Base-by-base conservation (phyloP, 2,329 filamentous ascomycete species). In the Xylaria sp. region DNA sequence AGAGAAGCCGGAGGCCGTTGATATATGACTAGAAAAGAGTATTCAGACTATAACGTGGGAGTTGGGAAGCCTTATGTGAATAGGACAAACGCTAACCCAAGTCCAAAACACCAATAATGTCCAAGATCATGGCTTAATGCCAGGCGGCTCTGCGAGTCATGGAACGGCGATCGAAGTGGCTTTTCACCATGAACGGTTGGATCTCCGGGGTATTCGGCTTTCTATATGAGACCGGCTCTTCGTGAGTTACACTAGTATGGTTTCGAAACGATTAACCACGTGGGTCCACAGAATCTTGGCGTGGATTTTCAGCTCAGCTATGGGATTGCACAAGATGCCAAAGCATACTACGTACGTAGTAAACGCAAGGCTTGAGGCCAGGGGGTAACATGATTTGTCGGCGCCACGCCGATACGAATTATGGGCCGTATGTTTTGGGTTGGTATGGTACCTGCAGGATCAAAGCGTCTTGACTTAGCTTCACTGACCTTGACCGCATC, bases 361-460 rank as follows among this genome's bases (percentile, higher is more conserved):
- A 17, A 15, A 33, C 33, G 33, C 33, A 40, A 40, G 46, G 44
- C 20, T 59, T 28, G 36, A 28, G 38, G 31, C 28, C 51, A 26
- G 36, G 23, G 40, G 20, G 2, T 20, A 36, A 20, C 59, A 54
- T 67, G 67, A 67, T 67, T 69, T 59, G 67, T 69, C 42, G 54
- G 26, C 42, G 59, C 67, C 59, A 51, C 48, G 33, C 40, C n/a
- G 44, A 60, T 36, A 31, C 57, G 26, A 57, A 57, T 59, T 23
- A 51, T 58, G 48, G 56, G 17, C 33, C 23, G 26, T 17, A 54
- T 23, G 48, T 56, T 38, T 33, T 53, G 58, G 53, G 53, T 48
- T 58, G 51, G 51, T 31, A 53, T 46, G 57, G 61, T 68, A 65
- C 65, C 68, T 62, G 67, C 67, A 69, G 61, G 61, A 69, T 63